Percentiles rank a stretch among this genome's conserved stretches.
phyloP scores from a whole-genome alignment of 768 basidiomycete genomes.

The Podaxis carcinomalis region DNA sequence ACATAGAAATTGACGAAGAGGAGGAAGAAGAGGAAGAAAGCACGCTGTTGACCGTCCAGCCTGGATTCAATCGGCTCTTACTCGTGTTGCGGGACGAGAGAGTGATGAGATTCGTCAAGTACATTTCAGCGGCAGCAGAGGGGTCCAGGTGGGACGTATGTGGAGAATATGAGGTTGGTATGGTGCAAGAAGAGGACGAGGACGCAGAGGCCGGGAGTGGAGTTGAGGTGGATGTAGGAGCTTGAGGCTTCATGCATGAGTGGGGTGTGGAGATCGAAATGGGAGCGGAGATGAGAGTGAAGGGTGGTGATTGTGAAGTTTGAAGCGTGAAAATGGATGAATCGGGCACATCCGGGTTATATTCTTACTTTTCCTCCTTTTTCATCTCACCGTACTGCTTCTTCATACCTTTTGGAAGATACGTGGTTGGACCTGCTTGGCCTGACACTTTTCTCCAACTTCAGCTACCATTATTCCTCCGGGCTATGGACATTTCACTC shows the following conservation, averaged over 20 bases:
- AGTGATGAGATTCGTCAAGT: conserved; percentile 95
- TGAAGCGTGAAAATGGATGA: too few species aligned
- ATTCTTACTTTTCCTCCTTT: too few species aligned
- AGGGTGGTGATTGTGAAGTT: too few species aligned
- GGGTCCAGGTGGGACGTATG: conserved; percentile 94
- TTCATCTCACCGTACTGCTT: too few species aligned
- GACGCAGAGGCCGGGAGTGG: conserved; percentile 26
- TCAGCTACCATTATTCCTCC: too few species aligned
- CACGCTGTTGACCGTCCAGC: conserved; percentile 82
- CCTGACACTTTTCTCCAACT: too few species aligned
- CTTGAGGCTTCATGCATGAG: background rate
- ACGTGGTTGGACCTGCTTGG: too few species aligned
- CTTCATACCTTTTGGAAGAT: too few species aligned
- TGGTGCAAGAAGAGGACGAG: conserved; percentile 61
- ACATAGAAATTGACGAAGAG: conserved; percentile 38
- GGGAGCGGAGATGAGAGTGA: too few species aligned
- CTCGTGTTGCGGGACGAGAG: conserved; percentile 89
- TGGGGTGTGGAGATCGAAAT: too few species aligned
- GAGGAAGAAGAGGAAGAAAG: conserved; percentile 67
- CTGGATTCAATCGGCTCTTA: conserved; percentile 85
- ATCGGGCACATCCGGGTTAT: too few species aligned
- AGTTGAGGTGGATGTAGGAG: background rate
- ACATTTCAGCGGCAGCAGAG: conserved; percentile 83
- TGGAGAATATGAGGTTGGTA: conserved; percentile 88
- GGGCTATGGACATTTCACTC: too few species aligned